A percentile compares a stretch with the other conserved stretches of the same genome.
phyloP scores from a whole-genome alignment of 495 filamentous ascomycete species.

The Aspergillus indologenus region DNA sequence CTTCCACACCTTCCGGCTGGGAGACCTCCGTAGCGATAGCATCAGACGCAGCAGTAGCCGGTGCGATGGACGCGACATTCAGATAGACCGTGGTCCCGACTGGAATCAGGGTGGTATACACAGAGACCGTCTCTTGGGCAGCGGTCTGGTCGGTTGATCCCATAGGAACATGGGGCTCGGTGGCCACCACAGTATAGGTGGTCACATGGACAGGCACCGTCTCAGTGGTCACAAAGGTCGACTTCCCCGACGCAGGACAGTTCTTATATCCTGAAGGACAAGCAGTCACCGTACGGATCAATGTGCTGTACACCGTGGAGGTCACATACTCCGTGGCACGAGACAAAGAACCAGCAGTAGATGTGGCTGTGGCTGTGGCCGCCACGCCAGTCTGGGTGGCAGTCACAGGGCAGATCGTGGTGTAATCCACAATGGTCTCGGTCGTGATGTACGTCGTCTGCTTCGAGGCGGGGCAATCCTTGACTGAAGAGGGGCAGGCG shows the following conservation, averaged over 20 bases:
- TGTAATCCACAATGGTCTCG: constrained; percentile 1
- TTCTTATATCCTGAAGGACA: not conserved
- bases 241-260: not conserved
- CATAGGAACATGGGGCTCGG: not conserved
- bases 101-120: not conserved
- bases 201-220: not conserved
- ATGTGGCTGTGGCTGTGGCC: not conserved
- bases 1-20: not conserved
- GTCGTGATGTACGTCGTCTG: not conserved
- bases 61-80: not conserved
- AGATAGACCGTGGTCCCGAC: not conserved
- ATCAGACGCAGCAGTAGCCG: not conserved
- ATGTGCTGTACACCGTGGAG: not conserved
- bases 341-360: not conserved
- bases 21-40: not conserved
- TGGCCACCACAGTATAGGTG: not conserved
- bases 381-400: not conserved
- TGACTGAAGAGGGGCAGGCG: not conserved
- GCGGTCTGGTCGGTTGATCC: not conserved
- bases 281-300: not conserved
- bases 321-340: not conserved
- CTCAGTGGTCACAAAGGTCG: not conserved
- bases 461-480: not conserved
- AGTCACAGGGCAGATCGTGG: constrained; percentile 1
- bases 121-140: not conserved